Conservation (phyloP, 73 alveolate genomes). For the Stentor coeruleus region DNA sequence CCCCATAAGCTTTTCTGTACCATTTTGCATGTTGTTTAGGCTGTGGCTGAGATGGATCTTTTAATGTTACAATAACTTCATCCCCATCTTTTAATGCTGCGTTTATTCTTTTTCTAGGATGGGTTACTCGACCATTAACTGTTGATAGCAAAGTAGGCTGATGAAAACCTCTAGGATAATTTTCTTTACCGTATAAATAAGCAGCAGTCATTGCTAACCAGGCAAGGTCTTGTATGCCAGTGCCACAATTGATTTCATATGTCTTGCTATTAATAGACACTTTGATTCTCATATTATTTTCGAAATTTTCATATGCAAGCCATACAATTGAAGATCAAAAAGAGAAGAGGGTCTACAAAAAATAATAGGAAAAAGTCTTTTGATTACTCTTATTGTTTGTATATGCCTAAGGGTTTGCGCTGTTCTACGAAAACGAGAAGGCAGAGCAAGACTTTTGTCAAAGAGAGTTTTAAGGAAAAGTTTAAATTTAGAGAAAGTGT, state of each 20-base stretch:
- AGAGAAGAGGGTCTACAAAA: too few species aligned
- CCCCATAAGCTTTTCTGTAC: conserved; percentile 11
- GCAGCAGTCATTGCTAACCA: conserved; percentile 68
- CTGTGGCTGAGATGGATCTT: not conserved
- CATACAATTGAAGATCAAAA: too few species aligned
- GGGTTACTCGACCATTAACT: conserved; percentile 12
- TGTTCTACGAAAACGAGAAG: too few species aligned
- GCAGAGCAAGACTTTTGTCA: too few species aligned
- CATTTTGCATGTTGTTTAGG: not conserved
- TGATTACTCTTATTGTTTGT: too few species aligned
- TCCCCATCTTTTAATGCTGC: not conserved
- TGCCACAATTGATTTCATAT: conserved; percentile 69
- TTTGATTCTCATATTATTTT: conserved; percentile 30
- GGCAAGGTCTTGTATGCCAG: conserved; percentile 69
- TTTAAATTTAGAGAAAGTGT: too few species aligned
- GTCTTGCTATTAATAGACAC: conserved; percentile 50
- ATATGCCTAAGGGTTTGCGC: too few species aligned
- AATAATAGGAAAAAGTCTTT: too few species aligned
- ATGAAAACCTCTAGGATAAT: conserved; percentile 57
- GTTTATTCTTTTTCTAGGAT: conserved; percentile 23
- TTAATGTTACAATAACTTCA: conserved; percentile 14
- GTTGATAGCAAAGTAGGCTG: conserved; percentile 41
- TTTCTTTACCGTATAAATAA: conserved; percentile 59
- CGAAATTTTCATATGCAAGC: too few species aligned
- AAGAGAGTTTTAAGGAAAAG: too few species aligned